Conservation (phyloP, 805 yeast species). For the Saitoella complicata region DNA sequence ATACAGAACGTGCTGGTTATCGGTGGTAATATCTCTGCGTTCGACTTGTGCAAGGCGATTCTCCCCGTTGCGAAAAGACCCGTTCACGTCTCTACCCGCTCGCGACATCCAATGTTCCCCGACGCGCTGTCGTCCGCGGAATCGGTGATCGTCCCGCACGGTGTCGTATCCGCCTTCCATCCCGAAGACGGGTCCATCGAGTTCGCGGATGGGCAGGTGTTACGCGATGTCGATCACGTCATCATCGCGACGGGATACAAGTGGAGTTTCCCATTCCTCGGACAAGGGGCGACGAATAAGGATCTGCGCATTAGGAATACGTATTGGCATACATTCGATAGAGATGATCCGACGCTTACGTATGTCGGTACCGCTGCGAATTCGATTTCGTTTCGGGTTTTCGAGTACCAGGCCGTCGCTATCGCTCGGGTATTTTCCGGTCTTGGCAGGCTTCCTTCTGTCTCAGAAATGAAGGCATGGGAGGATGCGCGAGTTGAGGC, state of each 20-base stretch:
- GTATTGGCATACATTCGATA: conserved; percentile 44
- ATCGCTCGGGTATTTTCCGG: not conserved
- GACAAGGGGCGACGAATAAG: conserved; percentile 29
- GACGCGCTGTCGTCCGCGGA: conserved; percentile 10
- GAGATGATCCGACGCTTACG: conserved; percentile 46
- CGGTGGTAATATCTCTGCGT: conserved; percentile 69
- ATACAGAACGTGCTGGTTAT: conserved; percentile 36
- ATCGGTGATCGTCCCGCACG: conserved; percentile 25
- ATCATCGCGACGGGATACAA: conserved; percentile 66
- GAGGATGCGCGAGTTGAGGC: not conserved
- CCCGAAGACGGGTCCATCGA: conserved; percentile 25
- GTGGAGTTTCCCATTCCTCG: conserved; percentile 44
- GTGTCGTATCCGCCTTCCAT: conserved; percentile 28
- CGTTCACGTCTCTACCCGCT: conserved; percentile 35
- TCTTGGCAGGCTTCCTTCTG: not conserved
- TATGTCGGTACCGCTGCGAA: conserved; percentile 42
- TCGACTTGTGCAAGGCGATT: conserved; percentile 52
- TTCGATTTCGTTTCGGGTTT: conserved; percentile 12
- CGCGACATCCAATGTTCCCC: conserved; percentile 18
- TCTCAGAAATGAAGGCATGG: not conserved
- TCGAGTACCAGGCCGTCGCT: not conserved
- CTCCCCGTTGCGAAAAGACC: conserved; percentile 27
- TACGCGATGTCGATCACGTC: conserved; percentile 37
- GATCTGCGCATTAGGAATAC: conserved; percentile 26
- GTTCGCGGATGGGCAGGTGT: conserved; percentile 33